These are phyloP conservation scores for Penicillium coprophilum DNA, from an alignment of 495 filamentous ascomycete species.

Conservation along the genomic window DNA sequence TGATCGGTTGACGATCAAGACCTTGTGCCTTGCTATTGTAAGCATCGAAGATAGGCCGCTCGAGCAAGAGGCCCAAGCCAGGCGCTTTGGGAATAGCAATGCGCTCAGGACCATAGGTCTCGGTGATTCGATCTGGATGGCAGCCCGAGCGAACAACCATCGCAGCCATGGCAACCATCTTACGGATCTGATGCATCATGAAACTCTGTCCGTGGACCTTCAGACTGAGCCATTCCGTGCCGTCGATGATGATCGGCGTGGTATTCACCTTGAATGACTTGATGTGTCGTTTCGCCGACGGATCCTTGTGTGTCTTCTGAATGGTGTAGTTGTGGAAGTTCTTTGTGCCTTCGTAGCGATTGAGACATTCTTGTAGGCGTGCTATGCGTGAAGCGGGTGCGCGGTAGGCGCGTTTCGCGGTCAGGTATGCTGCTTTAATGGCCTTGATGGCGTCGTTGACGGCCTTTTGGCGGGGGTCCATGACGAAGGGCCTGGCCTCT, in stretches of 20 bases:
- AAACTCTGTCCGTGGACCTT: constrained; percentile 97
- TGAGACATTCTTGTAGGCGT: constrained; percentile 68
- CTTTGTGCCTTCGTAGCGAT: constrained; percentile 71
- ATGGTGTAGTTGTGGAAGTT: constrained; percentile 98
- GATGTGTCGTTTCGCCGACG: constrained; percentile 83
- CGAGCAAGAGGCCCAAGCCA: constrained; percentile 80
- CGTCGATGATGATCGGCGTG: constrained; percentile 76
- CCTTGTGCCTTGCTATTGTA: constrained; percentile 68
- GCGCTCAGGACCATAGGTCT: constrained; percentile 64
- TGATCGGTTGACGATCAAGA: constrained; percentile 63
- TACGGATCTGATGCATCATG: constrained; percentile 99
- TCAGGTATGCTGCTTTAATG: constrained; percentile 73
- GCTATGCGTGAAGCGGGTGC: constrained; percentile 67
- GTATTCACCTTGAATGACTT: constrained; percentile 76
- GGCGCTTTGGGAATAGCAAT: constrained; percentile 93
- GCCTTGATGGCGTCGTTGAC: constrained; percentile 65
- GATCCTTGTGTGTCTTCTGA: constrained; percentile 73
- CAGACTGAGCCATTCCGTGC: constrained; percentile 91
- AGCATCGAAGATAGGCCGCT: constrained; percentile 81
- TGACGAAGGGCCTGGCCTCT: constrained; percentile 16
- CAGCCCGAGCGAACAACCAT: constrained; percentile 80
- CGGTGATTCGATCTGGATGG: constrained; percentile 59
- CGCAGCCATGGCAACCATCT: constrained; percentile 94
- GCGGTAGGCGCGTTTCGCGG: constrained; percentile 77
- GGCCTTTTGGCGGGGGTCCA: constrained; percentile 29